Evolutionary conservation across 768 basidiomycete genomes (phyloP), one percentile per base, ranked within the genome.

Genomic region (Tremella yokohamensis): DNA sequence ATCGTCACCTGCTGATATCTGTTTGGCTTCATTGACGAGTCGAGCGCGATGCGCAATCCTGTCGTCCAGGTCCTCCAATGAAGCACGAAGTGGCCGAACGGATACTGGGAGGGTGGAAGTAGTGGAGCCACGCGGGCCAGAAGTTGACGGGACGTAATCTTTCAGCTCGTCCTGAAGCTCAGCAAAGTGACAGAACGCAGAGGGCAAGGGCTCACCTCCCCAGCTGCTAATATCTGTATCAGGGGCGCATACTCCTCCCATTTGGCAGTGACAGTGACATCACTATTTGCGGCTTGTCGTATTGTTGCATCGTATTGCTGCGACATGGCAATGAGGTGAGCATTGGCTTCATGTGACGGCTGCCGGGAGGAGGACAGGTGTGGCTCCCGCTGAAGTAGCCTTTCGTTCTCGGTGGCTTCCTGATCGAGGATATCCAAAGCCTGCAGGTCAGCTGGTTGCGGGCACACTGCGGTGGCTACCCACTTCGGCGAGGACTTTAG

Each of bases 401-500:
- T 69, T 18, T 77, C 72, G 56, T 79, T 74, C 40, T 73, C 72
- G 1, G 74, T 76, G 20, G 82, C 82, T 76, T 96, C 93, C 44
- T 83, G 84, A 65, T 94, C 91, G n/a, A 99, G 78, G 19, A 93
- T 84, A 66, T 91, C 90, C 79, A 91, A 82, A 0, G 90, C 85
- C 92, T 96, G 62, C 2, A 49, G 0, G n/a, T 56, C 44, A 57
- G 47, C 53, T 52, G 3, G 15, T 1, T 19, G 39, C 19, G 25
- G 13, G 13, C 12, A 25, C n/a, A n/a, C 20, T 38, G 42, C 39
- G 49, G 25, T 40, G 61, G 37, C 37, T 3, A 47, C 79, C 45
- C 66, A 90, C 93, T 81, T 96, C 90, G 50, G 89, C 83, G 19
- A 97, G 68, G 16, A 88, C 78, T 18, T 80, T 77, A 55, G 79